A percentile compares a stretch with the other conserved stretches of the same genome.
Conservation (phyloP, 2,329 filamentous ascomycete species). For the Phaeosphaeria sp. region DNA sequence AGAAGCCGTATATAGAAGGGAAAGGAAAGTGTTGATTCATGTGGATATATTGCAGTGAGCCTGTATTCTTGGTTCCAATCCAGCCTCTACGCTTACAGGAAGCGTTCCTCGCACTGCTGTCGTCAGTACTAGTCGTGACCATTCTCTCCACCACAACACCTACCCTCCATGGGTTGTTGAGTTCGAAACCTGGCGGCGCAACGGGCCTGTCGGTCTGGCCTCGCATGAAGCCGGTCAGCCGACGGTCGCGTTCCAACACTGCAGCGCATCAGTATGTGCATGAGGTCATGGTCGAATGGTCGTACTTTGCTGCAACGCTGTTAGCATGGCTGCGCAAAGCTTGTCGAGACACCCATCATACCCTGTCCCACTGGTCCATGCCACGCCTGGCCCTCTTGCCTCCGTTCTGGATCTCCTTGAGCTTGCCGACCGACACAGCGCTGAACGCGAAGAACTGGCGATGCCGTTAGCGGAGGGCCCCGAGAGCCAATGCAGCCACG, state of each 20-base stretch:
- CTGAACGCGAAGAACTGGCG: slow-evolving; percentile 66
- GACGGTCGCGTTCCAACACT: slow-evolving; percentile 73
- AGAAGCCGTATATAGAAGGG: slow-evolving; percentile 6
- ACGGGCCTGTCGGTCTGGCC: slow-evolving; percentile 66
- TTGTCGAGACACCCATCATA: slow-evolving; percentile 47
- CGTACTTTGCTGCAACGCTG: slow-evolving; percentile 60
- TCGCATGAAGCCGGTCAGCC: slow-evolving; percentile 66
- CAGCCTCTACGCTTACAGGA: slow-evolving; percentile 31
- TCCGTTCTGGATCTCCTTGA: slow-evolving; percentile 67
- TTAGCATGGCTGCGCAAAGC: slow-evolving; percentile 47
- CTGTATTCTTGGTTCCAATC: slow-evolving; percentile 6
- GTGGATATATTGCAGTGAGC: slow-evolving; percentile 21
- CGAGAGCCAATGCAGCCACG: slow-evolving; percentile 13
- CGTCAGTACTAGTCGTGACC: slow-evolving; percentile 29
- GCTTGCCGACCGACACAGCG: slow-evolving; percentile 63
- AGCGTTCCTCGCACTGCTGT: slow-evolving; percentile 47
- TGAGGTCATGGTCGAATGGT: slow-evolving; percentile 41
- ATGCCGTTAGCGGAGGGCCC: slow-evolving; percentile 24
- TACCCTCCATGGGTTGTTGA: slow-evolving; percentile 74
- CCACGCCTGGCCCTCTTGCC: slow-evolving; percentile 67
- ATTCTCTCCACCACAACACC: slow-evolving; percentile 23
- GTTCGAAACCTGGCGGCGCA: slow-evolving; percentile 68
- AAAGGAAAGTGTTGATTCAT: slow-evolving; percentile 13
- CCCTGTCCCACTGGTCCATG: slow-evolving; percentile 69
- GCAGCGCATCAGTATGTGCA: slow-evolving; percentile 36